phyloP scores from a whole-genome alignment of 257 asterid genomes.

The Euphrasia confusa region DNA sequence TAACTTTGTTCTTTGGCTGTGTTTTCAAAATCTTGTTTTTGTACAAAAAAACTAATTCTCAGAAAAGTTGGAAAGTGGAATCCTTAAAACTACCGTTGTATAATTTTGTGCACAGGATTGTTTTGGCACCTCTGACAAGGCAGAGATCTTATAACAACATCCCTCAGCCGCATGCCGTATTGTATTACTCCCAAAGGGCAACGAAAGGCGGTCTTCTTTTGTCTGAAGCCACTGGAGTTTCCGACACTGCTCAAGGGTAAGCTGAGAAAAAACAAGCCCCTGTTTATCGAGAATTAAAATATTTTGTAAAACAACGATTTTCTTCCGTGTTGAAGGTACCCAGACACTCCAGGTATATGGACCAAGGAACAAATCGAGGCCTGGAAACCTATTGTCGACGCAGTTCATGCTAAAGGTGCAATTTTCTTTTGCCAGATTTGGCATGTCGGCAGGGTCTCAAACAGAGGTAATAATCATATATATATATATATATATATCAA shows the following conservation, averaged over 20 bases:
- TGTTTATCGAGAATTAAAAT: too few species aligned
- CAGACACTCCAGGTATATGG: conserved; percentile 41
- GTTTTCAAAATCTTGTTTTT: neutral
- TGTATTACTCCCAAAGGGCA: conserved; percentile 66
- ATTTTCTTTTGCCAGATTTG: conserved; percentile 24
- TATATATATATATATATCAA: too few species aligned
- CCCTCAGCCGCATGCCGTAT: conserved; percentile 64
- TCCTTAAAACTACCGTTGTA: neutral
- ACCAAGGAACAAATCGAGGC: conserved; percentile 45
- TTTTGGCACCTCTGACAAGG: conserved; percentile 68
- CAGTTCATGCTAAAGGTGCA: conserved; percentile 43
- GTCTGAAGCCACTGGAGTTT: conserved; percentile 56
- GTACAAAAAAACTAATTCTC: too few species aligned
- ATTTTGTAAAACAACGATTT: too few species aligned
- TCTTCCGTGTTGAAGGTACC: conserved; percentile 21
- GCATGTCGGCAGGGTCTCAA: too few species aligned
- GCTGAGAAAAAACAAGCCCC: too few species aligned
- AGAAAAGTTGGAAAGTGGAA: too few species aligned
- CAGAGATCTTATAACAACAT: conserved; percentile 49
- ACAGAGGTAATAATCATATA: too few species aligned
- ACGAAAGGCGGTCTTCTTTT: conserved; percentile 46
- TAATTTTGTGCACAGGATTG: conserved; percentile 34
- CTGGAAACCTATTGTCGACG: conserved; percentile 48
- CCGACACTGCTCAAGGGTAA: conserved; percentile 55
- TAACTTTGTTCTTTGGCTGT: neutral